Percentiles rank a stretch among this genome's conserved stretches.
Evolutionary conservation across 2,329 filamentous ascomycete genomes (phyloP).

Genomic region (Simplicillium aogashimaense): DNA sequence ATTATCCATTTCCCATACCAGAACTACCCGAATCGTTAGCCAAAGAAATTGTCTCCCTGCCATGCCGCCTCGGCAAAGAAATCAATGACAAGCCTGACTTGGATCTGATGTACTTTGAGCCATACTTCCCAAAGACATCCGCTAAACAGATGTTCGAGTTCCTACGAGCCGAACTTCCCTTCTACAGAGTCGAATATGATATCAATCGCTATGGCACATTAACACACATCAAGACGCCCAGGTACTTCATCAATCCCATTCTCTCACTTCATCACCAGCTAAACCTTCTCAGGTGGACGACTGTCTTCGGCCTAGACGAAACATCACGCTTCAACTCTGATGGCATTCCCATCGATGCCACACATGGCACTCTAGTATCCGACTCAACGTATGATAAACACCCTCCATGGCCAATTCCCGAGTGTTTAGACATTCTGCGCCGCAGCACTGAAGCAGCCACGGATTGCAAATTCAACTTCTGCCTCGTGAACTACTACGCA

Average conservation of each 20-base stretch:
- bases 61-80: constrained; percentile 38
- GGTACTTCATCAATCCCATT: constrained; percentile 17
- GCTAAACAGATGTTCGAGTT: constrained; percentile 57
- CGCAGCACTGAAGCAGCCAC: constrained; percentile 55
- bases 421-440: constrained; percentile 56
- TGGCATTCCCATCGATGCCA: constrained; percentile 33
- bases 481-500: constrained; percentile 77
- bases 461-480: constrained; percentile 64
- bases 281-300: constrained; percentile 29
- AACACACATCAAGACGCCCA: constrained; percentile 48
- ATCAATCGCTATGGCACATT: constrained; percentile 56
- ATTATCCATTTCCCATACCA: constrained; percentile 42
- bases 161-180: constrained; percentile 60
- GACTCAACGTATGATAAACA: constrained; percentile 46
- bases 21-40: constrained; percentile 28
- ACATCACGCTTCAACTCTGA: constrained; percentile 48
- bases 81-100: constrained; percentile 62
- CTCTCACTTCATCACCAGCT: not conserved
- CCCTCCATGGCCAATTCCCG: constrained; percentile 58
- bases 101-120: constrained; percentile 66
- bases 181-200: constrained; percentile 65
- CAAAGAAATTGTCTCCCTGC: constrained; percentile 30
- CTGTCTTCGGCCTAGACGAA: constrained; percentile 48
- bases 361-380: constrained; percentile 23
- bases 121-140: constrained; percentile 52